Percentiles rank a stretch among this genome's conserved stretches.
Evolutionary conservation across 2,329 filamentous ascomycete species (phyloP).

Genomic region (Berkeleyomyces rouxiae): DNA sequence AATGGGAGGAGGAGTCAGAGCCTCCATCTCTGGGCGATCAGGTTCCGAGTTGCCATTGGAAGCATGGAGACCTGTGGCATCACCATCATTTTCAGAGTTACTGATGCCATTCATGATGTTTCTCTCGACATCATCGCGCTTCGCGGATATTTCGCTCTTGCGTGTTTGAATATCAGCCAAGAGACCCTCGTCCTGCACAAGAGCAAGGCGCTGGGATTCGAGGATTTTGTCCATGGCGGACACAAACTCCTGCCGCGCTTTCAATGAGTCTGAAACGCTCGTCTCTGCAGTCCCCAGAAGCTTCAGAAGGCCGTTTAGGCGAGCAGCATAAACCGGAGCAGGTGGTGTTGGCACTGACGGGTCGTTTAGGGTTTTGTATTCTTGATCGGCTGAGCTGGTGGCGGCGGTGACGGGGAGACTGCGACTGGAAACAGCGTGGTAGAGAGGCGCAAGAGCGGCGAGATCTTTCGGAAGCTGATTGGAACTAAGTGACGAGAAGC

Average conservation of each 20-base stretch:
- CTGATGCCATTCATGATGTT: slow-evolving; percentile 75
- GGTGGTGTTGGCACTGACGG: slow-evolving; percentile 52
- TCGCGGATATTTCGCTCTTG: slow-evolving; percentile 56
- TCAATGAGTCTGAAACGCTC: slow-evolving; percentile 77
- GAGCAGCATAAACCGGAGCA: slow-evolving; percentile 79
- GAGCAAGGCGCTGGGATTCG: slow-evolving; percentile 50
- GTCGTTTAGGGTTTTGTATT: slow-evolving; percentile 72
- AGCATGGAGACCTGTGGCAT: neutral
- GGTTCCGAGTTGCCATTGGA: slow-evolving; percentile 29
- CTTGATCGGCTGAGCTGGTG: slow-evolving; percentile 54
- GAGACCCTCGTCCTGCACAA: slow-evolving; percentile 53
- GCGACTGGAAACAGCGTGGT: slow-evolving; percentile 59
- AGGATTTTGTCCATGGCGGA: slow-evolving; percentile 69
- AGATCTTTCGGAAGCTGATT: slow-evolving; percentile 56
- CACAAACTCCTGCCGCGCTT: slow-evolving; percentile 63
- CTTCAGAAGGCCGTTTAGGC: slow-evolving; percentile 78
- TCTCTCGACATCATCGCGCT: slow-evolving; percentile 79
- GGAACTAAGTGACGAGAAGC: slow-evolving; percentile 38
- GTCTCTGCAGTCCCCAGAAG: slow-evolving; percentile 75
- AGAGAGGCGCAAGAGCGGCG: slow-evolving; percentile 53
- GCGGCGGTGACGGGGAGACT: slow-evolving; percentile 50
- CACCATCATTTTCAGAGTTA: slow-evolving; percentile 31
- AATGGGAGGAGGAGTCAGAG: slow-evolving; percentile 62
- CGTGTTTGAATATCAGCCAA: slow-evolving; percentile 47
- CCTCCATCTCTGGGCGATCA: slow-evolving; percentile 67